Conservation (phyloP, 2,329 filamentous ascomycete genomes). For the Colletotrichum lentis region DNA sequence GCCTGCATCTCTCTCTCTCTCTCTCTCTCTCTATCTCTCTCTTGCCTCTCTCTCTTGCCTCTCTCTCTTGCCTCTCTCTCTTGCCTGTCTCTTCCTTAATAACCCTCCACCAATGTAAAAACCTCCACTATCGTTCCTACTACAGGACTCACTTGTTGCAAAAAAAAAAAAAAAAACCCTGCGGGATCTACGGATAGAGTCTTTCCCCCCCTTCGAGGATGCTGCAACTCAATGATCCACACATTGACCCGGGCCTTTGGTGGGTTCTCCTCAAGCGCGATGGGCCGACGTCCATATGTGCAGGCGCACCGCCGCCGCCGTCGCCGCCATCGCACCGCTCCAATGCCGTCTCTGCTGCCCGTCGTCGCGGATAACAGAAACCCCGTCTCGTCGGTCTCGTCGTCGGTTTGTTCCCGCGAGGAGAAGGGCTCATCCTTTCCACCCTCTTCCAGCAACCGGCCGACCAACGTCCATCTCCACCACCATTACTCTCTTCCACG, state of each 20-base stretch:
- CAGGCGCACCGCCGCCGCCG: constrained; percentile 23
- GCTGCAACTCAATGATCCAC: constrained; percentile 36
- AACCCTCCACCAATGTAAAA: constrained; percentile 1
- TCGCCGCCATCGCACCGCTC: constrained; percentile 18
- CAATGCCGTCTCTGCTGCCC: background rate
- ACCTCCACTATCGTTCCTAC: constrained; percentile 33
- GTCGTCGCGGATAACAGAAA: constrained; percentile 18
- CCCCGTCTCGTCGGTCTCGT: constrained; percentile 15
- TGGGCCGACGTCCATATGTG: constrained; percentile 33
- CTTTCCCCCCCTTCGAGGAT: constrained; percentile 11
- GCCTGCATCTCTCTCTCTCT: background rate
- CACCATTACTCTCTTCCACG: no score
- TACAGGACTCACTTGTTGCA: constrained; percentile 1
- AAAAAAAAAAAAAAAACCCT: no score
- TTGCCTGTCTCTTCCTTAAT: background rate
- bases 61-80: background rate
- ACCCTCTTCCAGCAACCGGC: constrained; percentile 13
- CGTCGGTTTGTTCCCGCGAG: constrained; percentile 23
- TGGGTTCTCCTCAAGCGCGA: constrained; percentile 18
- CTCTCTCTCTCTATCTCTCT: background rate
- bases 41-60: constrained; percentile 7
- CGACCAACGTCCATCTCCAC: background rate
- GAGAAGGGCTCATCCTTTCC: constrained; percentile 31
- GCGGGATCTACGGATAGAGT: background rate
- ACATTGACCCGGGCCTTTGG: constrained; percentile 23